Evolutionary conservation across 73 alveolate species (phyloP).

Genomic region (Symbiodinium pilosum): DNA sequence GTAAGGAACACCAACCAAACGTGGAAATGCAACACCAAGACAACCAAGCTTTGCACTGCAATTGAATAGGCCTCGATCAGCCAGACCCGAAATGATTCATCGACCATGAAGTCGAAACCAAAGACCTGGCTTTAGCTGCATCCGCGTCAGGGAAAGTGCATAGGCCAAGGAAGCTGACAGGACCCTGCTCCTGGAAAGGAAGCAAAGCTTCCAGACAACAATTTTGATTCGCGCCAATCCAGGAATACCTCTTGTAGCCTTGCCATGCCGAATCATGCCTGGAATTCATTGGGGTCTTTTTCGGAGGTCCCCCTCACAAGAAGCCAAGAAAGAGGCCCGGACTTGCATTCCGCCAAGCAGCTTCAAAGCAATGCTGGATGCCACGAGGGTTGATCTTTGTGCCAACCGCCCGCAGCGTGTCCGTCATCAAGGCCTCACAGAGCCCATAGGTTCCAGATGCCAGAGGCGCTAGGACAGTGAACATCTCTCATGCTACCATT

Average conservation of each 20-base stretch:
- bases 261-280: no score
- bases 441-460: background rate
- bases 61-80: background rate
- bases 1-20: no score
- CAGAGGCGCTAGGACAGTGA: background rate
- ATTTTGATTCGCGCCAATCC: no score
- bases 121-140: conserved; percentile 12
- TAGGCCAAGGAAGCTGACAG: no score
- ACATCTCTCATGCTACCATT: no score
- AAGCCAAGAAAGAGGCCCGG: no score
- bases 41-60: no score
- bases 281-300: no score
- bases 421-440: conserved; percentile 12
- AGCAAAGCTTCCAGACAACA: background rate
- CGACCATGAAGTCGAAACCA: conserved; percentile 32
- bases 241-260: no score
- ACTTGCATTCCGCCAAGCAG: no score
- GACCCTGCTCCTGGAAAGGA: background rate
- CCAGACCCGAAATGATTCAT: background rate
- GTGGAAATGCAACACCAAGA: no score
- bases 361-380: conserved; percentile 22
- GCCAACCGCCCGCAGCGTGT: conserved; percentile 16
- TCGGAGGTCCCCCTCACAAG: background rate
- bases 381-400: conserved; percentile 6
- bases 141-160: no score